Evolutionary conservation across 1,139 yeast genomes (phyloP).

Genomic region (Schwanniomyces etchellsii): DNA sequence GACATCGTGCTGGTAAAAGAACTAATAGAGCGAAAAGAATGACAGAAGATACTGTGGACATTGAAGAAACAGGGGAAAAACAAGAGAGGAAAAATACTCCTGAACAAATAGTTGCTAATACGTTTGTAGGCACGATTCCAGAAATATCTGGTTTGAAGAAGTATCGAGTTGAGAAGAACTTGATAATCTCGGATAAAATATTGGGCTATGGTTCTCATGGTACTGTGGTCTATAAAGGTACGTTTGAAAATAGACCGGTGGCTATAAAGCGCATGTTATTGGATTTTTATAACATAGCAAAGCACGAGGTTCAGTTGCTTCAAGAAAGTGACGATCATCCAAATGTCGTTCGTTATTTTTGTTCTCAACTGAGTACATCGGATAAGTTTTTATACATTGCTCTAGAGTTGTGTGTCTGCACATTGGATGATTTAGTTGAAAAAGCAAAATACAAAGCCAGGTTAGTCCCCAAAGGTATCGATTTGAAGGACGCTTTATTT

Average conservation of each 20-base stretch:
- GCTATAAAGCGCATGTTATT: slow-evolving; percentile 93
- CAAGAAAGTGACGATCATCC: slow-evolving; percentile 98
- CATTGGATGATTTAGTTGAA: slow-evolving; percentile 80
- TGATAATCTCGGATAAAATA: slow-evolving; percentile 64
- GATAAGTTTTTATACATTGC: slow-evolving; percentile 91
- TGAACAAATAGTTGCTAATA: too few species aligned
- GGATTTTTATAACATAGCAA: slow-evolving; percentile 91
- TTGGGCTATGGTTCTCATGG: slow-evolving; percentile 97
- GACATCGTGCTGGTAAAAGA: slow-evolving; percentile 74
- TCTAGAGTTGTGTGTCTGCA: slow-evolving; percentile 82
- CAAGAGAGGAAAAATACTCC: too few species aligned
- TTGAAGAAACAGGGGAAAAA: too few species aligned
- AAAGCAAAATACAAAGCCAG: slow-evolving; percentile 31
- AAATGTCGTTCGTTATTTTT: slow-evolving; percentile 86
- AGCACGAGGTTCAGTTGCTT: slow-evolving; percentile 82
- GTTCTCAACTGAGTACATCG: slow-evolving; percentile 69
- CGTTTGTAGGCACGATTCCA: too few species aligned
- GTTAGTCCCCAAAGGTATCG: slow-evolving; percentile 16
- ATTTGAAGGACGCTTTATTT: slow-evolving; percentile 47
- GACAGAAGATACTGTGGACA: slow-evolving; percentile 7
- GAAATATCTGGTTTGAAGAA: too few species aligned
- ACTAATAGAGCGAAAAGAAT: slow-evolving; percentile 39
- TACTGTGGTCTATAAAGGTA: slow-evolving; percentile 87
- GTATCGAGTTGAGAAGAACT: slow-evolving; percentile 42
- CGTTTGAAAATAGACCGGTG: slow-evolving; percentile 87